A percentile compares a stretch with the other conserved stretches of the same genome.
These are phyloP conservation scores for Fusarium equiseti DNA, from an alignment of 2,329 filamentous ascomycete species.

Conservation along the genomic window DNA sequence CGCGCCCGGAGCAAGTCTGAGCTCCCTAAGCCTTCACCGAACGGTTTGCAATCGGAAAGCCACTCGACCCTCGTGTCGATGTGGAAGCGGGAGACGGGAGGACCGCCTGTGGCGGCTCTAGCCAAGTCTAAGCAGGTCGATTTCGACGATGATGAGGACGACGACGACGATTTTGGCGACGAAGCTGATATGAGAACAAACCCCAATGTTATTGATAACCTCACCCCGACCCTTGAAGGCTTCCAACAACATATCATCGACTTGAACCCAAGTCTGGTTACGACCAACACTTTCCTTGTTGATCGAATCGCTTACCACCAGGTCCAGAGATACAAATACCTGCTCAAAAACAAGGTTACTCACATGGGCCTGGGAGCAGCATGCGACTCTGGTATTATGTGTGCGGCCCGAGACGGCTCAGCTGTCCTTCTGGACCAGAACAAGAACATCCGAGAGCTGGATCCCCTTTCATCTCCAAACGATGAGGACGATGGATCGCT, in stretches of 20 bases:
- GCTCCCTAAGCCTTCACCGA: constrained; percentile 56
- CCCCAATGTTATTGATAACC: constrained; percentile 72
- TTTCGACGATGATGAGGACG: constrained; percentile 63
- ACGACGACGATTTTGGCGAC: constrained; percentile 67
- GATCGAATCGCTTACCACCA: constrained; percentile 88
- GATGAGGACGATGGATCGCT: constrained; percentile 74
- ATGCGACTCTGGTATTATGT: constrained; percentile 73
- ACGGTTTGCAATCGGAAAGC: constrained; percentile 50
- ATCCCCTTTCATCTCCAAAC: constrained; percentile 64
- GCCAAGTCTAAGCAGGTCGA: constrained; percentile 49
- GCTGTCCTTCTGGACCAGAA: constrained; percentile 71
- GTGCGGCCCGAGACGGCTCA: constrained; percentile 75
- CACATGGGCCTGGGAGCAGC: constrained; percentile 72
- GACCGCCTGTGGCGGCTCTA: constrained; percentile 65
- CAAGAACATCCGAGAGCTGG: constrained; percentile 69
- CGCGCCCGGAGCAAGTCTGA: constrained; percentile 69
- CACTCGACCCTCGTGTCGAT: constrained; percentile 62
- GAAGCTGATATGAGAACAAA: constrained; percentile 73
- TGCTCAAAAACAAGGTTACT: constrained; percentile 77
- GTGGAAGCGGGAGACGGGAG: constrained; percentile 63
- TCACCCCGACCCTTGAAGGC: constrained; percentile 78
- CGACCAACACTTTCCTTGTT: constrained; percentile 71
- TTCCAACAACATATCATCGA: constrained; percentile 80
- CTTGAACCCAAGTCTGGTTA: constrained; percentile 77
- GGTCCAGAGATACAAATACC: constrained; percentile 79